Evolutionary conservation across 805 yeast species (phyloP), one percentile per base, ranked within the genome.

Genomic region (Candida jianshihensis): DNA sequence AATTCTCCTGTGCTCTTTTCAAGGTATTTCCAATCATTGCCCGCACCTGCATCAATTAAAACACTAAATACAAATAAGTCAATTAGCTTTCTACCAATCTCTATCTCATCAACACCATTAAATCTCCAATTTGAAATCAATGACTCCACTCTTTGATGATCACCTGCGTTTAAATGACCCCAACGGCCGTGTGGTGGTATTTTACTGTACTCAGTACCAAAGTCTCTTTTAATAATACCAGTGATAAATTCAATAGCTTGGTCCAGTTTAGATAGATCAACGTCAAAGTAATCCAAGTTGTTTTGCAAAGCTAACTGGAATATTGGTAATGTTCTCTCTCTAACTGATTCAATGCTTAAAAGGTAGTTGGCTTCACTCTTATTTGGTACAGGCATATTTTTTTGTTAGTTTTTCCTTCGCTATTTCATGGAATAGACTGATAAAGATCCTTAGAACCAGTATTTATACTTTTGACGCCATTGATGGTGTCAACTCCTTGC

Each of bases 161-260:
- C 67, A 26, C 73, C 72, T 24, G 68, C 73, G 46, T 76, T 74
- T 48, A 78, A 65, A 52, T 78, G 84, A 46, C 75, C 81, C 73
- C 78, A 77, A 38, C 85, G 63, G 2, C 84, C 84, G 53, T 78
- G 84, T 8, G 80, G 75, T 4, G 85, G 83, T 36, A 78, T 78
- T 2, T 54, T 43, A 4, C 53, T 48, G 25, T 67, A 66, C 19
- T 68, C 57, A 3, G 63, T 57, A 1, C 66, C 68, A 42, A 68
- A 78, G 31, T 70, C 71, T 11, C 66, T 56, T 14, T 53, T 52
- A 12, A 78, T 66, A 5, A 56, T 51, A n/a, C 32, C 28, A 30
- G 62, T 51, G 5, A 77, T 71, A 48, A 59, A 75, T 5, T 62
- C 66, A 19, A 73, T 70, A 30, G 71, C 68, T 0, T 39, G 46